Base-by-base conservation (phyloP, 352 stramenopile genomes). In the Phytophthora multivora region DNA sequence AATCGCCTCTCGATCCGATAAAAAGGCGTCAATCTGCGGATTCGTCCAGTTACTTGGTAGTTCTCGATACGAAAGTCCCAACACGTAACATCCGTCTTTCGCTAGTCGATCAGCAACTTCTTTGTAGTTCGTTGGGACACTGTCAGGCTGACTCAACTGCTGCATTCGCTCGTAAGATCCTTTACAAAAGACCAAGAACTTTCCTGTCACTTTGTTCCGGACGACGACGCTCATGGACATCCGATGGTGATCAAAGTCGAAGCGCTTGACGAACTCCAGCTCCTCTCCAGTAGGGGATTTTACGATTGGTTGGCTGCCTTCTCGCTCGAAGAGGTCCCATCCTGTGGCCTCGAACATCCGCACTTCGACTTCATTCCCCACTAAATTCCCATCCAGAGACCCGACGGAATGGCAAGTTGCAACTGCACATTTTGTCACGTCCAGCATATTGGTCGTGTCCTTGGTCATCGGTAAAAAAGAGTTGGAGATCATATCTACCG, bases 151-250 rank as follows among this genome's bases (percentile, higher is more conserved):
- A 42, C 63, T 68, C 30, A 95, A 42, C 69, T 83, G 71, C 30
- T 81, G 69, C 62, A 97, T 90, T 16, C 70, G 71, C 63, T 97
- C 87, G 42, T 84, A 78, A 40, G 81, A 89, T 4, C 86, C 88
- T 49, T 96, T 95, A 25, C 80, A 86, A 65, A 90, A 95, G 0
- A 88, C 82, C 31, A 81, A 78, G 8, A 74, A 35, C 7, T 48
- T 59, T 18, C 75, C 71, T 1, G 69, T 85, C 10, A 52, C 31
- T 1, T 56, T 51, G 45, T 82, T 35, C 1, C 77, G 64, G 19
- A 95, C 75, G 21, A 97, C 66, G 12, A 96, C 88, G 57, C 80
- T 94, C 69, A 95, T 90, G 39, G 79, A 91, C 82, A 91, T 93
- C 16, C 75, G 76, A 41, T 85, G 67, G 65, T 91, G 80, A 56